Conservation (phyloP, 345 rosid species). For the Noccaea bulbosa region DNA sequence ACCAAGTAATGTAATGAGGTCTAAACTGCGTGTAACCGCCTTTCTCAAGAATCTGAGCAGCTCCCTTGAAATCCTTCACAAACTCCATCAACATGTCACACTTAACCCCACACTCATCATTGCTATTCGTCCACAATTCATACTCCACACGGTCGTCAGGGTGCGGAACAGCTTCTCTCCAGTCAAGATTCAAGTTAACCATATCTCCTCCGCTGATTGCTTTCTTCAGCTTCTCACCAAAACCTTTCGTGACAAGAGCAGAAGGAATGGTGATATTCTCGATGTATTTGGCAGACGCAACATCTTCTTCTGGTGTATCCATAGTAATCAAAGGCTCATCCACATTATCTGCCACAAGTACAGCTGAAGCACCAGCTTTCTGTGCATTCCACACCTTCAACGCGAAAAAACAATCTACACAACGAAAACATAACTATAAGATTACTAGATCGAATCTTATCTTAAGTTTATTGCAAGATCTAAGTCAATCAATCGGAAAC, state of each 20-base stretch:
- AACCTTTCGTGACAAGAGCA: constrained; percentile 79
- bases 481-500: constrained; percentile 12
- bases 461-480: not conserved
- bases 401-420: constrained; percentile 91
- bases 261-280: constrained; percentile 96
- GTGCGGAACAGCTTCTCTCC: constrained; percentile 98
- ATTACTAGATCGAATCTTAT: not conserved
- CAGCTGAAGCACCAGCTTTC: constrained; percentile 95
- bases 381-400: constrained; percentile 97
- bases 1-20: constrained; percentile 95
- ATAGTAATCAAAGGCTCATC: constrained; percentile 88
- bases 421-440: not conserved
- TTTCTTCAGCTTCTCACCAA: constrained; percentile 80
- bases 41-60: constrained; percentile 86
- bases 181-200: constrained; percentile 95
- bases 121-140: constrained; percentile 90
- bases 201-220: constrained; percentile 69
- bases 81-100: constrained; percentile 89
- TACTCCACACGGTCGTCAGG: constrained; percentile 96
- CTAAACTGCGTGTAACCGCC: constrained; percentile 89
- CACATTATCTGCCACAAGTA: constrained; percentile 85
- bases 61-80: constrained; percentile 78
- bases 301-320: constrained; percentile 87
- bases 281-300: constrained; percentile 65
- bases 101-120: constrained; percentile 87